These are phyloP conservation scores for Sporisorium exsertum DNA, from an alignment of 1,284 basidiomycete species.

Conservation along the genomic window DNA sequence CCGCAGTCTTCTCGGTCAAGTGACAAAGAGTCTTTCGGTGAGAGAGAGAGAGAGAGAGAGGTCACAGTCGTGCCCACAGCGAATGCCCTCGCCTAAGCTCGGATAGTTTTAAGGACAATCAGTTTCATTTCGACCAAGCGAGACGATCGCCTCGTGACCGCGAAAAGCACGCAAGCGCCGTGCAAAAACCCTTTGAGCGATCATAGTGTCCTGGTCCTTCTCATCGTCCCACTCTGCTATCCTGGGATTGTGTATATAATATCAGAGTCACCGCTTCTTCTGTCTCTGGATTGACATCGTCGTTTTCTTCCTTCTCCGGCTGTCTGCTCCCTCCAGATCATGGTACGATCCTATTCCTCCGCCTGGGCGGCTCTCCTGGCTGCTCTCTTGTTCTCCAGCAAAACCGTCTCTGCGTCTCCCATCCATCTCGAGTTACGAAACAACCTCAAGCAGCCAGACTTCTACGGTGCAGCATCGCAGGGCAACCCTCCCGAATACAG, in stretches of 20 bases:
- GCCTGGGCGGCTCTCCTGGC: conserved; percentile 12
- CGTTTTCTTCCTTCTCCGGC: background rate
- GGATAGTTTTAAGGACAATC: conserved; percentile 7
- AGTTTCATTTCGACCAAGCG: conserved; percentile 10
- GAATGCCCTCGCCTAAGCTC: too few species aligned
- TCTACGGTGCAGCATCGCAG: conserved; percentile 57
- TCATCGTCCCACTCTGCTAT: background rate
- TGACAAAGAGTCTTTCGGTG: too few species aligned
- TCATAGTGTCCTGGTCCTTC: background rate
- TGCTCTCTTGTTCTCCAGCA: background rate
- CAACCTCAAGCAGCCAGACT: conserved; percentile 24
- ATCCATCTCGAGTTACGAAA: conserved; percentile 18
- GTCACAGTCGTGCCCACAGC: too few species aligned
- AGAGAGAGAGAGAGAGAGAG: too few species aligned
- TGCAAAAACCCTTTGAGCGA: background rate
- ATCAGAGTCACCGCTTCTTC: background rate
- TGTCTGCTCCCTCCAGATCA: background rate
- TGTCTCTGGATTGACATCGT: background rate
- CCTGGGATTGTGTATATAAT: background rate
- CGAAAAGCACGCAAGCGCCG: conserved; percentile 17
- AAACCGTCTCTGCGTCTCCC: conserved; percentile 6
- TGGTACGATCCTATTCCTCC: background rate
- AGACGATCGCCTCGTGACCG: conserved; percentile 22
- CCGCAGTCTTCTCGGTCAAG: background rate
- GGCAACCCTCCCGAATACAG: conserved; percentile 45